Evolutionary conservation across 306 rosid species (phyloP).

Genomic region (Cicer chorassanicum): DNA sequence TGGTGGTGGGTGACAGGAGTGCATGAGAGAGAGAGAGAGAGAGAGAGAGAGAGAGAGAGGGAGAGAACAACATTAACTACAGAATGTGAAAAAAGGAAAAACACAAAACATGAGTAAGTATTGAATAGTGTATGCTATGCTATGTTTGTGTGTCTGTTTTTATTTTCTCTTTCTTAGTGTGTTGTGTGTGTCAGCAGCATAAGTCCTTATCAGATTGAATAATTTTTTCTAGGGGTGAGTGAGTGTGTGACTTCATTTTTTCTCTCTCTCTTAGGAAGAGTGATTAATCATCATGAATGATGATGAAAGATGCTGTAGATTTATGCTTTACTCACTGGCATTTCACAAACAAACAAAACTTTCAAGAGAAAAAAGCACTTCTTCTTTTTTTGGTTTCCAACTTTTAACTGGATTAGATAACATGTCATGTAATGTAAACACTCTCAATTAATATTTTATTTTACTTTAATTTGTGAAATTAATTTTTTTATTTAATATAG

Average conservation of each 20-base stretch:
- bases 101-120: constrained; percentile 28
- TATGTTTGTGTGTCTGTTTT: constrained; percentile 14
- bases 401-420: constrained; percentile 24
- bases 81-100: constrained; percentile 33
- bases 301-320: constrained; percentile 13
- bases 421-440: neutral
- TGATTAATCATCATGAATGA: constrained; percentile 37
- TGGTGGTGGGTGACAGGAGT: constrained; percentile 43
- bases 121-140: constrained; percentile 40
- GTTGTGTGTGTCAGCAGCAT: constrained; percentile 56
- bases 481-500: neutral
- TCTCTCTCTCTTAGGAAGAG: constrained; percentile 42
- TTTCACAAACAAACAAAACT: constrained; percentile 53
- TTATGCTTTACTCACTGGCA: constrained; percentile 36
- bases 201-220: constrained; percentile 70
- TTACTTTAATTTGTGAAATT: neutral
- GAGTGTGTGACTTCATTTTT: neutral
- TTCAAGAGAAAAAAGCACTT: constrained; percentile 51
- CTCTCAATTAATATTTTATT: neutral
- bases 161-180: constrained; percentile 30
- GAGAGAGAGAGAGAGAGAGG: constrained; percentile 35
- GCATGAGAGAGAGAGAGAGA: constrained; percentile 46
- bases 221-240: constrained; percentile 47
- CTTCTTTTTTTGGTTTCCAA: constrained; percentile 43
- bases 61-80: constrained; percentile 47